A percentile compares a stretch with the other conserved stretches of the same genome.
These are phyloP conservation scores for Anisodus tanguticus DNA, from an alignment of 257 asterid genomes.

Conservation along the genomic window DNA sequence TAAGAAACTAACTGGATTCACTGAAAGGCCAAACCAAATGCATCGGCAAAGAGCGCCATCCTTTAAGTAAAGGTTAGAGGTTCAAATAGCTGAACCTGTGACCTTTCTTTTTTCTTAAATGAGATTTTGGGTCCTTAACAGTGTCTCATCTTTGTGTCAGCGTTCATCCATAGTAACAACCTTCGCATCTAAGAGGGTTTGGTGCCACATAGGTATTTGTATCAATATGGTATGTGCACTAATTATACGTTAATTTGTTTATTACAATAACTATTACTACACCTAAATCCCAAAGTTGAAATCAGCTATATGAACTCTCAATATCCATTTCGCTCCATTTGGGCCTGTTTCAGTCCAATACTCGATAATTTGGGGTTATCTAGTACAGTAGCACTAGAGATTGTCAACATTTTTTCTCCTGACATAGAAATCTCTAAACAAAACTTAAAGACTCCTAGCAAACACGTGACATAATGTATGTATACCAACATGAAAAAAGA, in stretches of 20 bases:
- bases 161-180: not conserved
- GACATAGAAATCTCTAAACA: not conserved
- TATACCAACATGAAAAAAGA: not conserved
- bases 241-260: not conserved
- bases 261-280: not conserved
- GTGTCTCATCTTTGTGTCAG: not conserved
- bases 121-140: not conserved
- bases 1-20: not conserved
- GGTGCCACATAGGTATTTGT: not conserved
- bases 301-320: not conserved
- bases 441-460: not conserved
- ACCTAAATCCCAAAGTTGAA: not conserved
- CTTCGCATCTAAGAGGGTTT: not conserved
- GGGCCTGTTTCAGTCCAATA: not conserved
- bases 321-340: not conserved
- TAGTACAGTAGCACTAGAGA: not conserved
- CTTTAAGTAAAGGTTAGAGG: not conserved
- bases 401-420: not conserved
- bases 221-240: slow-evolving; percentile 11
- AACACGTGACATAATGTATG: not conserved
- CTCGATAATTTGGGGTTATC: not conserved
- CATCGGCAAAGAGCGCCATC: not conserved
- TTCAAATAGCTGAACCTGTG: not conserved
- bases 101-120: not conserved
- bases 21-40: slow-evolving; percentile 7